These are phyloP conservation scores for Venturia carpophila DNA, from an alignment of 2,329 filamentous ascomycete species.

Conservation along the genomic window DNA sequence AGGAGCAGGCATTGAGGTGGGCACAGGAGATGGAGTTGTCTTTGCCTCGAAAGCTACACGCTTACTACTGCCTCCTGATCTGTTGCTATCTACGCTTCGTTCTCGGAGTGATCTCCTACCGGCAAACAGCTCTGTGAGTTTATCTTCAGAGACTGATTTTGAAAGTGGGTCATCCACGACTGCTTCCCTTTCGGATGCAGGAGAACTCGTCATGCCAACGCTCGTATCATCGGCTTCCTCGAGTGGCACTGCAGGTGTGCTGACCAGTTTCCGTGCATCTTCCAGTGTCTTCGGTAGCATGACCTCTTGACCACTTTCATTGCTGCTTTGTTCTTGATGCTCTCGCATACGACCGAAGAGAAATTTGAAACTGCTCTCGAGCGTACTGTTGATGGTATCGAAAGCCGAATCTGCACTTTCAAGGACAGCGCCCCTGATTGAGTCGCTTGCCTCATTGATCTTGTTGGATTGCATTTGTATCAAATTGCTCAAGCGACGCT, in stretches of 20 bases:
- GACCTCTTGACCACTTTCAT: conserved; percentile 29
- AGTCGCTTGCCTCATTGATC: conserved; percentile 74
- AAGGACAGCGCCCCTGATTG: conserved; percentile 57
- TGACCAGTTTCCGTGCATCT: conserved; percentile 83
- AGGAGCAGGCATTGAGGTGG: conserved; percentile 29
- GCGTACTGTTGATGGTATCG: conserved; percentile 82
- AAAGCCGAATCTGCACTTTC: conserved; percentile 85
- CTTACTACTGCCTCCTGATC: conserved; percentile 52
- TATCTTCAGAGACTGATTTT: conserved; percentile 31
- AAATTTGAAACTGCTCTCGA: conserved; percentile 91
- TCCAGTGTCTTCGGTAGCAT: conserved; percentile 80
- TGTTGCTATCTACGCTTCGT: conserved; percentile 65
- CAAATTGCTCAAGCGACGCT: conserved; percentile 72
- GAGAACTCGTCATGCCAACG: conserved; percentile 45
- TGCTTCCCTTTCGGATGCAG: conserved; percentile 26
- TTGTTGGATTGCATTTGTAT: conserved; percentile 78
- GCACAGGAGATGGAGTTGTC: conserved; percentile 3
- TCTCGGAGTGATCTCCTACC: conserved; percentile 55
- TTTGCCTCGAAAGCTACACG: conserved; percentile 42
- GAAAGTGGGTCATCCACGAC: conserved; percentile 18
- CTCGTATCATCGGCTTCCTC: conserved; percentile 48
- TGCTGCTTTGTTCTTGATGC: conserved; percentile 42
- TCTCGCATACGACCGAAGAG: conserved; percentile 82
- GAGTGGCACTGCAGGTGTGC: conserved; percentile 50
- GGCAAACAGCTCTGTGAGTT: conserved; percentile 55